Conservation (phyloP, 2,329 filamentous ascomycete genomes). For the Cordyceps pruinosa region DNA sequence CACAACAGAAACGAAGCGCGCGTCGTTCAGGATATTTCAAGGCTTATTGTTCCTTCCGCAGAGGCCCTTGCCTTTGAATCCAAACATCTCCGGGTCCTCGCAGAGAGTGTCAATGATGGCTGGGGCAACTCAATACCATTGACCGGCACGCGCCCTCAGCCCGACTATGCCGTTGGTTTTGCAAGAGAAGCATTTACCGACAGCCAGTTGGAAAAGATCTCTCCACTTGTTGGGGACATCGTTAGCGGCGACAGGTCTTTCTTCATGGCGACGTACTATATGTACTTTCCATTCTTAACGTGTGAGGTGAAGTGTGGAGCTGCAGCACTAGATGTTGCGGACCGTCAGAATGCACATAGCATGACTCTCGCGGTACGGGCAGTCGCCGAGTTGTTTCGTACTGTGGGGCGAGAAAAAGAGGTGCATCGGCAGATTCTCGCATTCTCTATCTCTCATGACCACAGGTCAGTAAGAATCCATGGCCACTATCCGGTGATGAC, state of each 20-base stretch:
- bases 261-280: constrained; percentile 37
- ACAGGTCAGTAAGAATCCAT: neutral
- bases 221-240: constrained; percentile 27
- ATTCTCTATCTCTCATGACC: constrained; percentile 5
- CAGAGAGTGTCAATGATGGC: constrained; percentile 33
- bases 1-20: neutral
- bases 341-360: constrained; percentile 27
- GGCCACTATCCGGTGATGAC: constrained; percentile 2
- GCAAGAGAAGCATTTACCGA: constrained; percentile 32
- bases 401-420: constrained; percentile 26
- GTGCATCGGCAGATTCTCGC: constrained; percentile 27
- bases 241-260: constrained; percentile 26
- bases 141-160: constrained; percentile 29
- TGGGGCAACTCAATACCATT: constrained; percentile 33
- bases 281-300: constrained; percentile 41
- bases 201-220: constrained; percentile 31
- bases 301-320: constrained; percentile 39
- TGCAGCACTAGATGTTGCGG: constrained; percentile 27
- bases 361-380: constrained; percentile 27
- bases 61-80: neutral
- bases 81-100: neutral
- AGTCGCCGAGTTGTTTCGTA: constrained; percentile 29
- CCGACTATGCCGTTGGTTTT: constrained; percentile 36
- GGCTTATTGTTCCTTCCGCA: neutral
- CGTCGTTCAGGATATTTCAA: neutral